Conservation (phyloP, 2,329 filamentous ascomycete species). For the Massarina eburnea region DNA sequence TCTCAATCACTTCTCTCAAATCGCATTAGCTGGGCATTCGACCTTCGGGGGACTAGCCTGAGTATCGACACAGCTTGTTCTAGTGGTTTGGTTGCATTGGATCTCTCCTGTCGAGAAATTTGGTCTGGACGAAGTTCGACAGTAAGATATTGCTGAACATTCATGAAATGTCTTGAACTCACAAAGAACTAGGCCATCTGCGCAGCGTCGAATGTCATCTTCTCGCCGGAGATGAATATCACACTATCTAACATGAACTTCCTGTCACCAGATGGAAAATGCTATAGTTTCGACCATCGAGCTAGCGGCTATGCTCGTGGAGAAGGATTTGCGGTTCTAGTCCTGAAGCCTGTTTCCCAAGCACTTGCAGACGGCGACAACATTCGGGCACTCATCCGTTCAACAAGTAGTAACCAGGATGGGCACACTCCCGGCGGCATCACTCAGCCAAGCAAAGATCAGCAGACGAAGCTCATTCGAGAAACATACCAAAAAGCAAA, state of each 20-base stretch:
- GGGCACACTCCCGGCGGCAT: conserved; percentile 20
- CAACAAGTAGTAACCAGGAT: conserved; percentile 24
- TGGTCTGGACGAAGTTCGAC: conserved; percentile 13
- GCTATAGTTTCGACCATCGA: conserved; percentile 47
- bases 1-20: conserved; percentile 13
- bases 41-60: conserved; percentile 26
- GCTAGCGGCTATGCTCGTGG: conserved; percentile 66
- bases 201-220: conserved; percentile 16
- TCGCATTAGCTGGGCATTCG: conserved; percentile 27
- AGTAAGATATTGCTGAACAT: conserved; percentile 4
- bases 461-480: conserved; percentile 35
- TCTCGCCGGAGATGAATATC: conserved; percentile 14
- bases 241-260: conserved; percentile 18
- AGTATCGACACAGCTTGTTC: conserved; percentile 35
- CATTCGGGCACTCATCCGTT: conserved; percentile 32
- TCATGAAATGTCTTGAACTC: neutral
- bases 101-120: conserved; percentile 21
- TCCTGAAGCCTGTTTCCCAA: conserved; percentile 24
- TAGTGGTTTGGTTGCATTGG: conserved; percentile 20
- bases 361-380: conserved; percentile 24
- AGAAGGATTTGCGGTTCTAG: conserved; percentile 53
- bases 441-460: conserved; percentile 45
- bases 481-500: conserved; percentile 41
- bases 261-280: conserved; percentile 34
- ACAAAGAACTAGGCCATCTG: conserved; percentile 10